Evolutionary conservation across 345 rosid genomes (phyloP).

Genomic region (Populus euphratica): DNA sequence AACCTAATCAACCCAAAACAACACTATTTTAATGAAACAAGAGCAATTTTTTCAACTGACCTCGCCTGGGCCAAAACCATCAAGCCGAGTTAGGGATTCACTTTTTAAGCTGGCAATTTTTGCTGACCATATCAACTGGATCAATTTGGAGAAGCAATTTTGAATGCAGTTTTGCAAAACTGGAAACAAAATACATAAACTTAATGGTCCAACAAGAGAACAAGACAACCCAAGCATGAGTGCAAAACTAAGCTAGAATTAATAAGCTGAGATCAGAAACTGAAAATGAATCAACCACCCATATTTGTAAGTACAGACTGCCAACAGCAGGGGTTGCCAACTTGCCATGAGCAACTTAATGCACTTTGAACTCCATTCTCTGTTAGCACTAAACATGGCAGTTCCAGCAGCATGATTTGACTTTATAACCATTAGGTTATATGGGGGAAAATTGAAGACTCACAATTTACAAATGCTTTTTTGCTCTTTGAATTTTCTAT

Average conservation of each 20-base stretch:
- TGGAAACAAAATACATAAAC: not conserved
- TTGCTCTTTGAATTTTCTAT: constrained; percentile 39
- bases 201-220: too few relatives aligned
- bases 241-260: not conserved
- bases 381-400: constrained; percentile 23
- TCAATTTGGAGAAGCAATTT: too few relatives aligned
- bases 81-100: too few relatives aligned
- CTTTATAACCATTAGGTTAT: constrained; percentile 17
- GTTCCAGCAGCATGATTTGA: constrained; percentile 19
- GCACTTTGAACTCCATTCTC: constrained; percentile 15
- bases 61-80: too few relatives aligned
- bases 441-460: constrained; percentile 22
- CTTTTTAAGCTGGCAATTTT: too few relatives aligned
- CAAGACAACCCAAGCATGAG: not conserved
- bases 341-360: not conserved
- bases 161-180: too few relatives aligned
- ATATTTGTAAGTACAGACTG: constrained; percentile 7
- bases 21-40: too few relatives aligned
- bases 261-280: not conserved
- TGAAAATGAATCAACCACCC: not conserved
- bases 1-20: too few relatives aligned
- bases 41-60: too few relatives aligned
- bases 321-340: constrained; percentile 1
- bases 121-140: too few relatives aligned
- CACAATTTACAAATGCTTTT: constrained; percentile 47